Evolutionary conservation across 331 rosid species (phyloP).

Genomic region (Rhamnella rubrinervis): DNA sequence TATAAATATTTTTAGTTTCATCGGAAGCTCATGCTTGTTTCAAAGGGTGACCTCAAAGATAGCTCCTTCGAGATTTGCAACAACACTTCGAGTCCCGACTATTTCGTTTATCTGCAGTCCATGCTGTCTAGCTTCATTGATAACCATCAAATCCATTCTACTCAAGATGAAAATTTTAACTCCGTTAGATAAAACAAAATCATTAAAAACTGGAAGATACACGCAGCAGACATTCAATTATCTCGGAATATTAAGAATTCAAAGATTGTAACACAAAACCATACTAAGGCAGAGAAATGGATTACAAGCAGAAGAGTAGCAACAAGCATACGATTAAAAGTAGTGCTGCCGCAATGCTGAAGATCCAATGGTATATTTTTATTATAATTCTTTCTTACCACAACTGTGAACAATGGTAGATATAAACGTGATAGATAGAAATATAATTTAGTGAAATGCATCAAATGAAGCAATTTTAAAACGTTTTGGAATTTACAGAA

Average conservation of each 20-base stretch:
- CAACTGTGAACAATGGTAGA: no score
- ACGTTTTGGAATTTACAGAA: conserved; percentile 1
- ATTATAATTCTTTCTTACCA: neutral
- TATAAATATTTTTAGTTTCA: neutral
- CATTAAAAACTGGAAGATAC: neutral
- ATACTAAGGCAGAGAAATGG: neutral
- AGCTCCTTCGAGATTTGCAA: conserved; percentile 75
- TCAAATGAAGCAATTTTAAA: neutral
- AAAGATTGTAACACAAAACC: neutral
- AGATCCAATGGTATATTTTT: neutral
- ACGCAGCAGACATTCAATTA: neutral
- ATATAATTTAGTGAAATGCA: neutral
- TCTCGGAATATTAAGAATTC: neutral
- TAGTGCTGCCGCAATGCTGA: neutral
- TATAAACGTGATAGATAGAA: neutral
- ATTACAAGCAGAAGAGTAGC: neutral
- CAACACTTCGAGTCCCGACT: conserved; percentile 50
- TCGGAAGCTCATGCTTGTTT: conserved; percentile 18
- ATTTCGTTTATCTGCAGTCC: conserved; percentile 70
- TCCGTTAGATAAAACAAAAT: neutral
- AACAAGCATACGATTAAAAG: neutral
- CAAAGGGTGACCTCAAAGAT: conserved; percentile 66
- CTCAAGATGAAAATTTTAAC: conserved; percentile 11
- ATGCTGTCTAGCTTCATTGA: conserved; percentile 56
- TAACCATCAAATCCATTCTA: conserved; percentile 77